These are phyloP conservation scores for Amoebophrya sp. DNA, from an alignment of 169 alveolate species.

Conservation along the genomic window DNA sequence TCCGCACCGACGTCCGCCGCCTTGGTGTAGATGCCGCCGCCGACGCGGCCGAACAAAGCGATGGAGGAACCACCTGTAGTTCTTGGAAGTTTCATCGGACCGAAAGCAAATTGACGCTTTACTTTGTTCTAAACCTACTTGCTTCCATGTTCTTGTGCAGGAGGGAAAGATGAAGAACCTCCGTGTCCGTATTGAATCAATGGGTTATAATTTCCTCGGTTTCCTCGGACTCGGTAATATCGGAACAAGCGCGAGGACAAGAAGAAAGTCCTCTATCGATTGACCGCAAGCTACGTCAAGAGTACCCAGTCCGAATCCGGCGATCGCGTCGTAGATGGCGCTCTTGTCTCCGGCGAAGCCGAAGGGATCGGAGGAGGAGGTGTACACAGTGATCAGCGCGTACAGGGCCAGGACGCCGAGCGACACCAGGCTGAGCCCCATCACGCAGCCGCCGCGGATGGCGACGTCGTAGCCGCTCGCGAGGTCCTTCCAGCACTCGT, in stretches of 20 bases:
- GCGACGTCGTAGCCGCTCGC: slow-evolving; percentile 60
- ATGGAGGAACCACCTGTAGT: slow-evolving; percentile 71
- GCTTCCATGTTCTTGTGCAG: too few species aligned
- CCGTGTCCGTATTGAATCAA: too few species aligned
- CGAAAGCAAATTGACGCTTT: too few species aligned
- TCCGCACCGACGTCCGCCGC: slow-evolving; percentile 87
- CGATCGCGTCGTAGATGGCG: slow-evolving; percentile 53
- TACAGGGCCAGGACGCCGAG: slow-evolving; percentile 51
- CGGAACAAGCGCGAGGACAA: too few species aligned
- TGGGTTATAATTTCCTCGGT: too few species aligned
- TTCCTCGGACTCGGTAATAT: too few species aligned
- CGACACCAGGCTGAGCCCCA: slow-evolving; percentile 70
- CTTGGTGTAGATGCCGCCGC: slow-evolving; percentile 85
- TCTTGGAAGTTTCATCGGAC: too few species aligned
- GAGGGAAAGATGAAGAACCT: too few species aligned
- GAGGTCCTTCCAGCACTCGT: slow-evolving; percentile 51
- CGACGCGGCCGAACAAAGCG: slow-evolving; percentile 79
- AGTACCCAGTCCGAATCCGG: slow-evolving; percentile 68
- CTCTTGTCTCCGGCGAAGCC: slow-evolving; percentile 26
- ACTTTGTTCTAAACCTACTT: too few species aligned
- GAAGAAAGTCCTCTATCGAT: too few species aligned
- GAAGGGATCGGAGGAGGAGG: slow-evolving; percentile 23
- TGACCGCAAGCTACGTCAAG: too few species aligned
- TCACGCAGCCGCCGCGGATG: slow-evolving; percentile 63
- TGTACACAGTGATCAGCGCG: slow-evolving; percentile 40